phyloP scores from a whole-genome alignment of 441 rosid species.

The Viola pubescens region DNA sequence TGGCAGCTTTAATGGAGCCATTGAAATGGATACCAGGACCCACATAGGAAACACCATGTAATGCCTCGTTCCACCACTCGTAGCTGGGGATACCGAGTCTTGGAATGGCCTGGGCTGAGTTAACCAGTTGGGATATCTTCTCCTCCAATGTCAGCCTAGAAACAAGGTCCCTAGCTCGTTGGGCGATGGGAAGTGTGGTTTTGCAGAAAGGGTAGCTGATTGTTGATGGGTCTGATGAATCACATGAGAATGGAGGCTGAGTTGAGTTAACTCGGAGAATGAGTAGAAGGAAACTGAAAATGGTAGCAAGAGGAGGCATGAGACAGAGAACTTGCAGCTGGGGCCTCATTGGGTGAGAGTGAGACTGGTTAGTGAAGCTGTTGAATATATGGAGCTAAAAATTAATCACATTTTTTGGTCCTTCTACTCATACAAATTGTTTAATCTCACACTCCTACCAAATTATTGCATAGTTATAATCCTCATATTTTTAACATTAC shows the following conservation, averaged over 20 bases:
- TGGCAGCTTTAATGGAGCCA: conserved; percentile 64
- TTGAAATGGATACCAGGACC: conserved; percentile 79
- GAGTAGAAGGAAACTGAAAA: conserved; percentile 1
- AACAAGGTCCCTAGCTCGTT: conserved; percentile 64
- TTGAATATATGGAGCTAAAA: too few relatives aligned
- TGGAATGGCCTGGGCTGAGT: conserved; percentile 65
- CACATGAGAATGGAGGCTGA: conserved; percentile 26
- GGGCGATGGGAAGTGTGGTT: conserved; percentile 36
- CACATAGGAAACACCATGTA: conserved; percentile 84
- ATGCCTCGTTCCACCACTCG: conserved; percentile 99
- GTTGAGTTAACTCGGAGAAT: conserved; percentile 11
- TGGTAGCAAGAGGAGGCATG: conserved; percentile 1
- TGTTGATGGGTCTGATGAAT: conserved; percentile 18
- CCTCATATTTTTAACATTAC: too few relatives aligned
- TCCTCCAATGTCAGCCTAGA: conserved; percentile 62
- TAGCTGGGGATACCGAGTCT: conserved; percentile 74
- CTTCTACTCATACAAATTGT: too few relatives aligned
- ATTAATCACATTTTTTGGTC: too few relatives aligned
- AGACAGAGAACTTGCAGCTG: background rate
- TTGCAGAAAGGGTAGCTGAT: conserved; percentile 42
- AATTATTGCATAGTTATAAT: too few relatives aligned
- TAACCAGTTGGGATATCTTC: conserved; percentile 63
- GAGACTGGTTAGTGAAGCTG: too few relatives aligned
- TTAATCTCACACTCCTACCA: too few relatives aligned
- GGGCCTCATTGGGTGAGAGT: background rate